phyloP scores from a whole-genome alignment of 306 rosid genomes.

The Delonix regia region DNA sequence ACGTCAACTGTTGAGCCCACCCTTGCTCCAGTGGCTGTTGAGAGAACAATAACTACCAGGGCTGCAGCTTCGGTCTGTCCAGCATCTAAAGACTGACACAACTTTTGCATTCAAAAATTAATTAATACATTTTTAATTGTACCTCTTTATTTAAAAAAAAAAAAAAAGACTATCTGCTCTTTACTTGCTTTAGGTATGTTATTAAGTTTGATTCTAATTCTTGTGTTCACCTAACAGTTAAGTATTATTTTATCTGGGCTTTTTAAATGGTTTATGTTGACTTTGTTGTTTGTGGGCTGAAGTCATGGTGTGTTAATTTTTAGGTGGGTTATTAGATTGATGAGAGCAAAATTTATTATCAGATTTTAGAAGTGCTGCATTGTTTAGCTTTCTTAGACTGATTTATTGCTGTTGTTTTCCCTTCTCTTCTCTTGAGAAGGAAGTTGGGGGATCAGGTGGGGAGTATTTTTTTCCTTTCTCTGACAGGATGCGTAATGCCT shows the following conservation, averaged over 20 bases:
- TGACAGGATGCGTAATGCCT: background rate
- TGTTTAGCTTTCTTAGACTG: background rate
- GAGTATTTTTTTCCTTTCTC: too few species aligned
- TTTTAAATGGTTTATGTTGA: too few species aligned
- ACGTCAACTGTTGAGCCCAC: constrained; percentile 94
- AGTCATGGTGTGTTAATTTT: background rate
- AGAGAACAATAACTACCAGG: constrained; percentile 95
- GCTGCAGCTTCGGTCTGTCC: constrained; percentile 92
- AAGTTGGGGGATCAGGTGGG: too few species aligned
- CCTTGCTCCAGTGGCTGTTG: constrained; percentile 96
- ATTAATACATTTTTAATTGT: background rate
- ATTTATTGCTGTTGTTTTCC: constrained; percentile 6
- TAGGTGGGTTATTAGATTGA: constrained; percentile 11
- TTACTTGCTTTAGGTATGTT: constrained; percentile 7
- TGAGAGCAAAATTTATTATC: constrained; percentile 4
- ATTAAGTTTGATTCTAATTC: background rate
- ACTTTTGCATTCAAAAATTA: constrained; percentile 15
- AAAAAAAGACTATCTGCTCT: background rate
- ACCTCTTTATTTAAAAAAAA: background rate
- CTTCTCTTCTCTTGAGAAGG: too few species aligned
- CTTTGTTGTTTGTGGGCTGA: background rate
- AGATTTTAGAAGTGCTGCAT: constrained; percentile 5
- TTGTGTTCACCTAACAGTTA: background rate
- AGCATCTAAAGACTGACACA: constrained; percentile 35
- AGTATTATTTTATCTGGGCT: constrained; percentile 17